Evolutionary conservation across 2,329 filamentous ascomycete species (phyloP).

Genomic region (Apiospora saccharicola): DNA sequence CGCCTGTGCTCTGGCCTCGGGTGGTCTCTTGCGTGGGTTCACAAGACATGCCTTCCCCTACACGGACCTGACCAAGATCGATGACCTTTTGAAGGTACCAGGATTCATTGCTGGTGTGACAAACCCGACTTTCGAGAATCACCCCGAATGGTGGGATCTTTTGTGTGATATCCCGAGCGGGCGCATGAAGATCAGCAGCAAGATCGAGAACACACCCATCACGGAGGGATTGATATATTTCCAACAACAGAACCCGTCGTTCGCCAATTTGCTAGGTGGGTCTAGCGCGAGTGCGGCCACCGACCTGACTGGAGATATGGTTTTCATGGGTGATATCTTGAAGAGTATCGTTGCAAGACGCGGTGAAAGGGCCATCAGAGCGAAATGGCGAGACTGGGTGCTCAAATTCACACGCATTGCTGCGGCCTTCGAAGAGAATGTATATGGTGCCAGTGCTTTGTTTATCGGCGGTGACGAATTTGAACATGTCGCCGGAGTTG

Average conservation of each 20-base stretch:
- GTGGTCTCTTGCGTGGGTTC: constrained; percentile 91
- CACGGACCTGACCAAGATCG: constrained; percentile 96
- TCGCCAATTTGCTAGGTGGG: constrained; percentile 58
- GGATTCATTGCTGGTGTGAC: constrained; percentile 98
- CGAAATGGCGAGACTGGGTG: constrained; percentile 96
- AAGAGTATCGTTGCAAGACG: constrained; percentile 85
- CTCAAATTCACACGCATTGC: constrained; percentile 91
- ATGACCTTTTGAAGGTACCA: constrained; percentile 93
- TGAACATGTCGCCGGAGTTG: constrained; percentile 63
- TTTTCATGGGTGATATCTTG: constrained; percentile 88
- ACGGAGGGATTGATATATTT: constrained; percentile 91
- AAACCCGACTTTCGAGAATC: constrained; percentile 93
- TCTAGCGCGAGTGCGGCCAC: constrained; percentile 34
- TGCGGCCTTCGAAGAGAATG: constrained; percentile 92
- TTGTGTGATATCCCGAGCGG: constrained; percentile 92
- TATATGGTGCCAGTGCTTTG: constrained; percentile 91
- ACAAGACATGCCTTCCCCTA: constrained; percentile 97
- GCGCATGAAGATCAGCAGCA: constrained; percentile 91
- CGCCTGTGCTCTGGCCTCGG: constrained; percentile 93
- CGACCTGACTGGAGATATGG: constrained; percentile 84
- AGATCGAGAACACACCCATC: constrained; percentile 79
- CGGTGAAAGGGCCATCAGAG: constrained; percentile 87
- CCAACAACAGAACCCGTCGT: constrained; percentile 75
- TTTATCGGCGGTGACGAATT: constrained; percentile 82
- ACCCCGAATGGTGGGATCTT: constrained; percentile 98